phyloP scores from a whole-genome alignment of 768 basidiomycete genomes.

The Neoboletus magnificus region DNA sequence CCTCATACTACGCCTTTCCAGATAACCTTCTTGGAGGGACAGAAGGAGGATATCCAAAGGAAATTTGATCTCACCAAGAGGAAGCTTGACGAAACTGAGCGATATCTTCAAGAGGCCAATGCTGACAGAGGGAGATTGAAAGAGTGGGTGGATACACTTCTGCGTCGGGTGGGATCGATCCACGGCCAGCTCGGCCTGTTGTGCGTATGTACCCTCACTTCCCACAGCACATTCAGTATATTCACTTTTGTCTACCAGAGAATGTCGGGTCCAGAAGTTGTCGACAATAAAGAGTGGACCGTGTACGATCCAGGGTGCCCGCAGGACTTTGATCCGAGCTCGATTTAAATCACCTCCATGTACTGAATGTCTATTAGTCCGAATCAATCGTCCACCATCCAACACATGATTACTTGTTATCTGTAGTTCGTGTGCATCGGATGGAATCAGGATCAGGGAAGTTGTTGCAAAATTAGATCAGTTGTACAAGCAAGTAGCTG shows the following conservation, averaged over 20 bases:
- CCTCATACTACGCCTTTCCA: conserved; percentile 3
- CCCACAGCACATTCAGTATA: not conserved
- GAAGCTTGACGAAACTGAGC: conserved; percentile 20
- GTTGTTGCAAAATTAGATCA: not conserved
- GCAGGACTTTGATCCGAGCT: not conserved
- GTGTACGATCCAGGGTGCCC: not conserved
- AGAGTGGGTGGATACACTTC: conserved; percentile 11
- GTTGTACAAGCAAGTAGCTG: not conserved
- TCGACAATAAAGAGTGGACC: conserved; percentile 1
- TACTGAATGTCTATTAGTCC: not conserved
- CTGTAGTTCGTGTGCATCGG: not conserved
- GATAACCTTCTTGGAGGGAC: conserved; percentile 14
- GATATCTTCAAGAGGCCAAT: conserved; percentile 14
- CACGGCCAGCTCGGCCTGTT: conserved; percentile 8
- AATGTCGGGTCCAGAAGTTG: conserved; percentile 2
- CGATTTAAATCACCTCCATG: not conserved
- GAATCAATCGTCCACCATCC: not conserved
- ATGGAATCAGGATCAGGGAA: not conserved
- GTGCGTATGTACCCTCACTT: conserved; percentile 4
- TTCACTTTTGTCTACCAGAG: conserved; percentile 6
- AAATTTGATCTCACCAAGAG: conserved; percentile 11
- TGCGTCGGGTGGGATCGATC: conserved; percentile 7
- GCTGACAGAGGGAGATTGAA: conserved; percentile 11
- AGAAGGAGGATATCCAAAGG: conserved; percentile 16
- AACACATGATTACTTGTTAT: not conserved